A percentile compares a stretch with the other conserved stretches of the same genome.
phyloP scores from a whole-genome alignment of 2,329 filamentous ascomycete species.

The Teratosphaeriaceae sp. region DNA sequence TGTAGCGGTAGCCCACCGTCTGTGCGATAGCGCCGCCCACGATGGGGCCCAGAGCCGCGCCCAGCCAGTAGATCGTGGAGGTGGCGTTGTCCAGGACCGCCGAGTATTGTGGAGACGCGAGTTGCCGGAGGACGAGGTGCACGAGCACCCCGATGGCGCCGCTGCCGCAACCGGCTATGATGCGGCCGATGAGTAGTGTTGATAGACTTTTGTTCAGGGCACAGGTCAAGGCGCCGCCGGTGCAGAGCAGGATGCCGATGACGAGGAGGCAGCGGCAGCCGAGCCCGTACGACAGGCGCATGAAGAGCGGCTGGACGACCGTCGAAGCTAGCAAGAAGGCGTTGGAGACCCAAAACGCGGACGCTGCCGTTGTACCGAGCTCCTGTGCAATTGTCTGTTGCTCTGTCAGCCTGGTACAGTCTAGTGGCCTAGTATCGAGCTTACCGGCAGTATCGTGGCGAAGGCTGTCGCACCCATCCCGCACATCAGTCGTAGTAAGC shows the following conservation, averaged over 20 bases:
- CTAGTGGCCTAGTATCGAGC: no score
- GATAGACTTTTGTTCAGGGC: slow-evolving; percentile 12
- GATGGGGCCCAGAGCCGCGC: slow-evolving; percentile 46
- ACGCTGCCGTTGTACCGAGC: slow-evolving; percentile 4
- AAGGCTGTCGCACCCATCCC: slow-evolving; percentile 9
- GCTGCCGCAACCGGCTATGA: slow-evolving; percentile 34
- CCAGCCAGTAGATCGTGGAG: slow-evolving; percentile 48
- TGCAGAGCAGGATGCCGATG: slow-evolving; percentile 30
- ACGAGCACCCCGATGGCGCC: slow-evolving; percentile 36
- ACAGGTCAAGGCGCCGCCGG: slow-evolving; percentile 27
- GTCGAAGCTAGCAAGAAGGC: slow-evolving; percentile 34
- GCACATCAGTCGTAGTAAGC: slow-evolving; percentile 9
- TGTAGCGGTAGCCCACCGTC: slow-evolving; percentile 51
- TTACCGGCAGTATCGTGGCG: slow-evolving; percentile 10
- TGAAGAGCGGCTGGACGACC: slow-evolving; percentile 34
- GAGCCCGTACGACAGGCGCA: slow-evolving; percentile 35
- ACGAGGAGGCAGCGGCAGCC: slow-evolving; percentile 34
- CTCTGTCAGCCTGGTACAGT: slow-evolving; percentile 1
- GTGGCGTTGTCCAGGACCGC: slow-evolving; percentile 37
- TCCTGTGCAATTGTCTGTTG: slow-evolving; percentile 7
- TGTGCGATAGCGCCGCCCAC: slow-evolving; percentile 48
- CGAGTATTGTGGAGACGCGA: slow-evolving; percentile 33
- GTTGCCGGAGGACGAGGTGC: slow-evolving; percentile 40
- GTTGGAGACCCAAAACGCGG: slow-evolving; percentile 35
- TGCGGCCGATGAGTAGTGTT: slow-evolving; percentile 32